Base-by-base conservation (phyloP, 2,329 filamentous ascomycete species). In the Aspergillus carbonarius region DNA sequence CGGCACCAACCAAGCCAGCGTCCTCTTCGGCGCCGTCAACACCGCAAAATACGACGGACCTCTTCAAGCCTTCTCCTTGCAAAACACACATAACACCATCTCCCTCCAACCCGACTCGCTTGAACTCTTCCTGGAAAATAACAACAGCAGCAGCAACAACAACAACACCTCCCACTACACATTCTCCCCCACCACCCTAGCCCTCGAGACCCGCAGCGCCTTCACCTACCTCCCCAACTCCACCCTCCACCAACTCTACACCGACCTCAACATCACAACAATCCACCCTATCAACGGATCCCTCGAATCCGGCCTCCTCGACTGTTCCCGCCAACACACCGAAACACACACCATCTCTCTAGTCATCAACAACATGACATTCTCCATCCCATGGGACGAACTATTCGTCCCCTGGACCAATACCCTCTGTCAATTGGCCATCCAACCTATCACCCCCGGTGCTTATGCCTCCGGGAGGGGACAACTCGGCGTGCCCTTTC, bases 11-110 rank as follows among this genome's bases (percentile, higher is more conserved):
- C 15, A 8, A n/a, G 13, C 37, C 37, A 40, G 37, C 37, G 37
- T 57, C 18, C 25, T 57, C 15, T 57, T 57, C 20, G 55, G 55
- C 23, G 55, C 47, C 48, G 52, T 57, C 55, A 57, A 57, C 30
- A 42, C 55, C 13, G 47, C 55, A 35, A 57, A 57, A 44, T 57
- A 52, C 55, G 39, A 46, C 20, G 44, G 44, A 4, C 55, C 55
- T 12, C 37, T 57, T 1, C 55, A 57, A n/a, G 47, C 55, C 55
- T 57, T 57, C 37, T 50, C 55, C 3, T 57, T 18, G 5, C 32
- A 5, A 23, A 30, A 8, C 35, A 17, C 55, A 44, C 34, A 23
- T 47, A 44, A 52, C 25, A 40, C 55, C 55, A 23, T 57, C 27
- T 39, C 37, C 13, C n/a, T 57, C 25, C 47, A 57, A 37, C 10